A percentile compares a stretch with the other conserved stretches of the same genome.
Evolutionary conservation across 306 rosid genomes (phyloP).

Genomic region (Canavalia ensiformis): DNA sequence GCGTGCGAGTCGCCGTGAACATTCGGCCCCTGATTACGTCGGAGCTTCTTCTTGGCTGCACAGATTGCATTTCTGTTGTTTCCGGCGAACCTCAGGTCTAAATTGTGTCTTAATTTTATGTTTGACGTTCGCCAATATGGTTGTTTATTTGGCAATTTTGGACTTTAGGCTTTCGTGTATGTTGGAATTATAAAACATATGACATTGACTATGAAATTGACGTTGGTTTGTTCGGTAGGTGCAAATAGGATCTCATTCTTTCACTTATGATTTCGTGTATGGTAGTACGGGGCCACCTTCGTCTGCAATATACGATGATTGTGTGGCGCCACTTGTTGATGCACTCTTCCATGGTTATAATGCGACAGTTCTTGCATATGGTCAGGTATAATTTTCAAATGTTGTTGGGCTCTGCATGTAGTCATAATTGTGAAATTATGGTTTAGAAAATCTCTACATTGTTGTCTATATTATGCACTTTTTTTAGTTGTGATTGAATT

Average conservation of each 20-base stretch:
- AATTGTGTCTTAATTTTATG: neutral
- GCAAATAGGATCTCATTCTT: slow-evolving; percentile 88
- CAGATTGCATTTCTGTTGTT: slow-evolving; percentile 87
- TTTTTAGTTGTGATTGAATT: slow-evolving; percentile 21
- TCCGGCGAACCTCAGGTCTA: slow-evolving; percentile 91
- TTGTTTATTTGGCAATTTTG: neutral
- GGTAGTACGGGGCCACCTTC: slow-evolving; percentile 62
- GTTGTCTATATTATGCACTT: neutral
- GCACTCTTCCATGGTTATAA: slow-evolving; percentile 91
- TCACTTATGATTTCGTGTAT: slow-evolving; percentile 86
- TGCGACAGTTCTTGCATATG: slow-evolving; percentile 96
- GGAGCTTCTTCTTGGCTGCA: slow-evolving; percentile 87
- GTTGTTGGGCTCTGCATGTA: neutral
- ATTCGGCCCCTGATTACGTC: slow-evolving; percentile 86
- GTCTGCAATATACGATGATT: slow-evolving; percentile 67
- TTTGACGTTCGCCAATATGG: neutral
- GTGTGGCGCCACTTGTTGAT: slow-evolving; percentile 90
- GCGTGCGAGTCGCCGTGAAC: slow-evolving; percentile 94
- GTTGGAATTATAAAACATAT: slow-evolving; percentile 3
- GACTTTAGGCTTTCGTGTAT: neutral
- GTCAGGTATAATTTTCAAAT: slow-evolving; percentile 70
- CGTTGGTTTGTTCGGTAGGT: slow-evolving; percentile 57
- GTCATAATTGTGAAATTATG: neutral
- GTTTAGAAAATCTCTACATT: neutral
- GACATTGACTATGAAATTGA: neutral